Evolutionary conservation across 139 green algal species (phyloP).

Genomic region (Astrephomene gubernaculifera): DNA sequence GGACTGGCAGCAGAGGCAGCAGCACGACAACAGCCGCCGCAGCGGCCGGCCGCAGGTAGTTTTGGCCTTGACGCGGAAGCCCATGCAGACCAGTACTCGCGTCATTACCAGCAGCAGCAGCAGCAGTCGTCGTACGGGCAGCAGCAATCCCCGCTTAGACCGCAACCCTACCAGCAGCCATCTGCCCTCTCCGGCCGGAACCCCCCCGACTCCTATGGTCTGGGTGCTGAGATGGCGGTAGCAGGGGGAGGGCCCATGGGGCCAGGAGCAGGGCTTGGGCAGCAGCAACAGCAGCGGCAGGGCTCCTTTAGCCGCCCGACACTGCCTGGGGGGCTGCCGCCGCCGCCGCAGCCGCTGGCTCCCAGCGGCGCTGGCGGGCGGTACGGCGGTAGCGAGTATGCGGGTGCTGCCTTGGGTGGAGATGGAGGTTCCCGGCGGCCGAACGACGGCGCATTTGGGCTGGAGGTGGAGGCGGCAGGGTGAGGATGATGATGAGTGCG

Average conservation of each 20-base stretch:
- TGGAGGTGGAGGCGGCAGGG: slow-evolving; percentile 19
- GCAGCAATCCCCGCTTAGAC: slow-evolving; percentile 8
- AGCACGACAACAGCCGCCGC: not conserved
- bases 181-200: not conserved
- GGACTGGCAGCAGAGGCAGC: slow-evolving; percentile 5
- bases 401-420: too few relatives aligned
- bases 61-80: slow-evolving; percentile 18
- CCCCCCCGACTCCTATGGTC: not conserved
- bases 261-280: not conserved
- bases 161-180: not conserved
- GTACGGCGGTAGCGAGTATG: too few relatives aligned
- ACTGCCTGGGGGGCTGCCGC: not conserved
- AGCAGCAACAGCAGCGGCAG: not conserved
- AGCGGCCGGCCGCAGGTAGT: not conserved
- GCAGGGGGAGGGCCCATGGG: not conserved
- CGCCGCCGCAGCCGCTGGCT: not conserved
- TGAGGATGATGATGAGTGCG: too few relatives aligned
- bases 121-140: slow-evolving; percentile 14
- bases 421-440: not conserved
- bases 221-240: slow-evolving; percentile 3
- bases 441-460: slow-evolving; percentile 4
- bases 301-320: not conserved
- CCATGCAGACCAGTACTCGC: not conserved
- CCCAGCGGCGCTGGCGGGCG: not conserved
- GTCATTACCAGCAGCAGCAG: not conserved